Evolutionary conservation across 2,329 filamentous ascomycete genomes (phyloP).

Genomic region (Acarospora socialis): DNA sequence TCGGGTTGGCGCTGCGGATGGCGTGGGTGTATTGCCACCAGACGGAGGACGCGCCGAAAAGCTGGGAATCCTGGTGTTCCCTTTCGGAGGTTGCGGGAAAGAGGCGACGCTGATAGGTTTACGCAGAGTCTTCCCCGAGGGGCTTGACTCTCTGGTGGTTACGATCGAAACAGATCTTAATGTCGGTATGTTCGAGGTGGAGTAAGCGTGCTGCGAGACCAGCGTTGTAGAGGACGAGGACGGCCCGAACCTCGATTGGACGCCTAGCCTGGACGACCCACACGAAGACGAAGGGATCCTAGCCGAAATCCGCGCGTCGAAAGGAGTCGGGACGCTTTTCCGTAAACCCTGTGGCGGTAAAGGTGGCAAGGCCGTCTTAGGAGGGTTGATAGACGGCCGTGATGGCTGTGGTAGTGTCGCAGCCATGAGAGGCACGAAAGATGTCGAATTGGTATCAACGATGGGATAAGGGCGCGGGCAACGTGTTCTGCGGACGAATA

Average conservation of each 20-base stretch:
- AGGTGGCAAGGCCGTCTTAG: slow-evolving; percentile 57
- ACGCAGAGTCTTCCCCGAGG: slow-evolving; percentile 54
- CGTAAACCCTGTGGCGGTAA: slow-evolving; percentile 60
- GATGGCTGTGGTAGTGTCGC: slow-evolving; percentile 54
- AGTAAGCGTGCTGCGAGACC: slow-evolving; percentile 32
- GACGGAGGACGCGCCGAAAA: slow-evolving; percentile 42
- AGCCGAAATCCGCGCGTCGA: slow-evolving; percentile 29
- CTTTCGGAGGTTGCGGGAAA: slow-evolving; percentile 77
- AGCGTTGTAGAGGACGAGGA: slow-evolving; percentile 33
- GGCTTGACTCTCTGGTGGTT: slow-evolving; percentile 32
- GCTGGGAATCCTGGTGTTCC: slow-evolving; percentile 43
- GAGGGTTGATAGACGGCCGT: slow-evolving; percentile 47
- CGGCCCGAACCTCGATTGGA: slow-evolving; percentile 44
- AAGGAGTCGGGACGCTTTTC: slow-evolving; percentile 43
- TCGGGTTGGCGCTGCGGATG: no score
- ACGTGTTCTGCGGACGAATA: no score
- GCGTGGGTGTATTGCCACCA: no score
- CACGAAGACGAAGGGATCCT: slow-evolving; percentile 29
- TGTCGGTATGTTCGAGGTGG: slow-evolving; percentile 41
- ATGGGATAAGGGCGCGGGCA: no score
- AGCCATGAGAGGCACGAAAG: slow-evolving; percentile 30
- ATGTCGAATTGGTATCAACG: no score
- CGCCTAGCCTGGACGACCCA: slow-evolving; percentile 40
- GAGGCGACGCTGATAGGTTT: slow-evolving; percentile 89
- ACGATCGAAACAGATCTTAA: slow-evolving; percentile 41